Percentiles rank a stretch among this genome's conserved stretches.
Evolutionary conservation across 2,329 filamentous ascomycete species (phyloP).

Genomic region (Cladophialophora immunda): DNA sequence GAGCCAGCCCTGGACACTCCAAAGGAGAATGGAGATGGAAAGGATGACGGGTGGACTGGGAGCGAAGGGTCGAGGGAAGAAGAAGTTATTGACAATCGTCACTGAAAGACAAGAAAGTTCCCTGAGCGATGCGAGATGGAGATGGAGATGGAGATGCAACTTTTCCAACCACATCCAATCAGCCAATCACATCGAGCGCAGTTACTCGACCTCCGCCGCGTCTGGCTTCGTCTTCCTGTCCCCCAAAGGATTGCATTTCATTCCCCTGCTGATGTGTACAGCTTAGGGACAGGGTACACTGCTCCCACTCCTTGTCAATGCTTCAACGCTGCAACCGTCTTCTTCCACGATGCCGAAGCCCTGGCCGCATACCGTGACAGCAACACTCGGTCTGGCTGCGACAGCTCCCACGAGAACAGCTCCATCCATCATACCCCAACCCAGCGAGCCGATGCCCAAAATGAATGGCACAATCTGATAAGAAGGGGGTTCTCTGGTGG

Average conservation of each 20-base stretch:
- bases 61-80: not conserved
- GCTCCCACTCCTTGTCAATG: not conserved
- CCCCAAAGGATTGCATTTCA: not conserved
- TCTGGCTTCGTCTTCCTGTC: too few relatives aligned
- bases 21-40: conserved; percentile 10
- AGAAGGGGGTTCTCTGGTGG: too few relatives aligned
- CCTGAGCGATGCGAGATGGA: not conserved
- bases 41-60: not conserved
- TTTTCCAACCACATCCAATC: conserved; percentile 6
- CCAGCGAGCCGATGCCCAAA: conserved; percentile 67
- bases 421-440: conserved; percentile 62
- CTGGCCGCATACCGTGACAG: not conserved
- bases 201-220: conserved; percentile 1
- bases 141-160: conserved; percentile 8
- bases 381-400: not conserved
- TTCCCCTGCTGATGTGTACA: not conserved
- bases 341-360: conserved; percentile 21
- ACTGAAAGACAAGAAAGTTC: conserved; percentile 3
- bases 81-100: not conserved
- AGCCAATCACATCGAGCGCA: not conserved
- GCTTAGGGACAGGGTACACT: not conserved
- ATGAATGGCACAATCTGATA: conserved; percentile 68
- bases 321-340: not conserved
- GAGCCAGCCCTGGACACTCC: not conserved
- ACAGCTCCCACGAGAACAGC: conserved; percentile 27